Conservation (phyloP, 1,284 basidiomycete genomes). For the Leccinum cinnamomeum region DNA sequence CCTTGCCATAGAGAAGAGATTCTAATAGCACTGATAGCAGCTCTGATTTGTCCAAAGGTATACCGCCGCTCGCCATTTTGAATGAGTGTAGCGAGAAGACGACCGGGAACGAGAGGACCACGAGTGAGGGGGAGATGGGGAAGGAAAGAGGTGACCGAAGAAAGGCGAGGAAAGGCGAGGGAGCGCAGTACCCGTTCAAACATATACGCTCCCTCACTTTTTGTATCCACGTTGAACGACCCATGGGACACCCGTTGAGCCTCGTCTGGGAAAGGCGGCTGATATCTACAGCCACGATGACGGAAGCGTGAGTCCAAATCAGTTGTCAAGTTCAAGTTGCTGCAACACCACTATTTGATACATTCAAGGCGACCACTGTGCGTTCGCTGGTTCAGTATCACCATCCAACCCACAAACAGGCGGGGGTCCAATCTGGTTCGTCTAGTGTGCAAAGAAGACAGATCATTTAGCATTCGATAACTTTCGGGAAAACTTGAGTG, state of each 20-base stretch:
- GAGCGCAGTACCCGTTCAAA: background rate
- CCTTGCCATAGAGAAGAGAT: conserved; percentile 4
- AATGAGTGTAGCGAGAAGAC: no score
- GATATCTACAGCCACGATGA: background rate
- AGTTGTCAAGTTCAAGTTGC: background rate
- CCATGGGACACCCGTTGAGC: background rate
- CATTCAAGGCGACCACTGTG: no score
- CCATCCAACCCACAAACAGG: no score
- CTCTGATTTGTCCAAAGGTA: conserved; percentile 7
- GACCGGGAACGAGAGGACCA: no score
- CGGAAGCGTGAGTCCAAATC: no score
- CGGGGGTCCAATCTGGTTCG: no score
- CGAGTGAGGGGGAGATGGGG: no score
- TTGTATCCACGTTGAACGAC: background rate
- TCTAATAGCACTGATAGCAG: conserved; percentile 4
- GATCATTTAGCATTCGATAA: background rate
- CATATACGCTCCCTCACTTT: background rate
- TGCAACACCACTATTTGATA: no score
- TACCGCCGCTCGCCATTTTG: no score
- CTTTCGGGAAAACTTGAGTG: background rate
- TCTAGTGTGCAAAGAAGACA: background rate
- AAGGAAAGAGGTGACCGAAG: no score
- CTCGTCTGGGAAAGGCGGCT: background rate
- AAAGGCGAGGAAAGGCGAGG: background rate
- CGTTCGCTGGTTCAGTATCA: no score